A percentile compares a stretch with the other conserved stretches of the same genome.
phyloP scores from a whole-genome alignment of 768 basidiomycete species.

The Sistotremastrum niveocremeum region DNA sequence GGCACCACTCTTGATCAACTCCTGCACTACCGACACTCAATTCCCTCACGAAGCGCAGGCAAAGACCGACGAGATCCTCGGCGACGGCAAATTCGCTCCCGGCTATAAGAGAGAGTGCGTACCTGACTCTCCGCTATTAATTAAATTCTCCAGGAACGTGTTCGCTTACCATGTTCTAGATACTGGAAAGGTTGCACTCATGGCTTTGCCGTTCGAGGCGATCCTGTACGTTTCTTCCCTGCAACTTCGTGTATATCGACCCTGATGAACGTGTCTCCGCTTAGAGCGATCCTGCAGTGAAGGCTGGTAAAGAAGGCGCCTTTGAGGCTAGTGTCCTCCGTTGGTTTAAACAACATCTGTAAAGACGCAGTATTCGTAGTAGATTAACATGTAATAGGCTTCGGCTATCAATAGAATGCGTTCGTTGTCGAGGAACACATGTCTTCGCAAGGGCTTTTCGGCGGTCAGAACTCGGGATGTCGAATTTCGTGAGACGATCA shows the following conservation, averaged over 20 bases:
- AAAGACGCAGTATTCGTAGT: not conserved
- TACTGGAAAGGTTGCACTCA: conserved; percentile 36
- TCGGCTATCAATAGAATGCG: too few relatives aligned
- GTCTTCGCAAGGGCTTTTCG: too few relatives aligned
- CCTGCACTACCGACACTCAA: conserved; percentile 35
- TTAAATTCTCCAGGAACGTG: too few relatives aligned
- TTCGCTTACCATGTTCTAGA: not conserved
- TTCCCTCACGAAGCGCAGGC: conserved; percentile 36
- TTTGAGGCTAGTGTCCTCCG: conserved; percentile 45
- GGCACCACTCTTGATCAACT: conserved; percentile 55
- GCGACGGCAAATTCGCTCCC: conserved; percentile 28
- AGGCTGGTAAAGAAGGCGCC: conserved; percentile 50
- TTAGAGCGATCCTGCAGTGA: conserved; percentile 33
- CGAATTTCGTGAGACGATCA: too few relatives aligned
- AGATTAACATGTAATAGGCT: too few relatives aligned
- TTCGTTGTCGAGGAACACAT: too few relatives aligned
- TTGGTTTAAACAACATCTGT: conserved; percentile 33
- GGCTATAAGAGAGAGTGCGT: conserved; percentile 32
- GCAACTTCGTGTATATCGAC: not conserved
- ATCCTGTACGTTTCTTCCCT: conserved; percentile 9
- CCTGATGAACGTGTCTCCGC: conserved; percentile 1
- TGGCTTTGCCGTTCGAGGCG: conserved; percentile 41
- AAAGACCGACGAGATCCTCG: conserved; percentile 37
- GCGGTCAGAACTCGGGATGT: too few relatives aligned
- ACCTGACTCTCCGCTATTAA: not conserved